phyloP scores from a whole-genome alignment of 768 basidiomycete genomes.

The Multifurca ochricompacta region DNA sequence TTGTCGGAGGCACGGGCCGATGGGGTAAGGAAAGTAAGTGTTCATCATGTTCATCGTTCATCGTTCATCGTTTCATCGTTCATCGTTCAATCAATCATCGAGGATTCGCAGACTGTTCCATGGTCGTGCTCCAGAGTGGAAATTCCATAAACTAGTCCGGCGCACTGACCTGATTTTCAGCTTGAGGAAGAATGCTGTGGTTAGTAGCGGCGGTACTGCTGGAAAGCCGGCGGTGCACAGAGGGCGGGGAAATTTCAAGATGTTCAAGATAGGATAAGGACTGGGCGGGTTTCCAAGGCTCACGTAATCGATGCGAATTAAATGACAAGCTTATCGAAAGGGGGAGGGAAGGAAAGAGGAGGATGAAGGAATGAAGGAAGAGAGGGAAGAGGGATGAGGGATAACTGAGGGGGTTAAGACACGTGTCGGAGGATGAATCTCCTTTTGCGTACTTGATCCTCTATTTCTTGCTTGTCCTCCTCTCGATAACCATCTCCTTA shows the following conservation, averaged over 20 bases:
- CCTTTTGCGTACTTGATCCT: background rate
- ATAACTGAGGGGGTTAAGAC: background rate
- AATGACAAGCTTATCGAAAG: too few relatives aligned
- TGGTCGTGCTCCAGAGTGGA: too few relatives aligned
- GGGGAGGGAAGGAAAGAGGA: too few relatives aligned
- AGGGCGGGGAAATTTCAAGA: too few relatives aligned
- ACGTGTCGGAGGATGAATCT: background rate
- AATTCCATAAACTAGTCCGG: too few relatives aligned
- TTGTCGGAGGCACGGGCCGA: background rate
- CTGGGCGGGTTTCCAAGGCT: background rate
- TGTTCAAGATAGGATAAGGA: background rate
- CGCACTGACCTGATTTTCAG: too few relatives aligned
- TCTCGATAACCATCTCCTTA: conserved; percentile 15
- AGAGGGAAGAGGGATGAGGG: background rate
- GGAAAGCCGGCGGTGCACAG: background rate
- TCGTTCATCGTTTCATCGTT: too few relatives aligned
- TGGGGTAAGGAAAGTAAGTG: too few relatives aligned
- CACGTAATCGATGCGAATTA: background rate
- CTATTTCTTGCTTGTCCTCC: background rate
- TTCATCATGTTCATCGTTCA: too few relatives aligned
- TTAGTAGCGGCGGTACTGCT: background rate
- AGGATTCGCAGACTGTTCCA: background rate
- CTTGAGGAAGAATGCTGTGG: background rate
- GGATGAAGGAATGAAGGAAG: background rate
- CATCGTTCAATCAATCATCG: background rate